Evolutionary conservation across 176 grass and related monocot species (phyloP).

Genomic region (Raddia distichophylla): DNA sequence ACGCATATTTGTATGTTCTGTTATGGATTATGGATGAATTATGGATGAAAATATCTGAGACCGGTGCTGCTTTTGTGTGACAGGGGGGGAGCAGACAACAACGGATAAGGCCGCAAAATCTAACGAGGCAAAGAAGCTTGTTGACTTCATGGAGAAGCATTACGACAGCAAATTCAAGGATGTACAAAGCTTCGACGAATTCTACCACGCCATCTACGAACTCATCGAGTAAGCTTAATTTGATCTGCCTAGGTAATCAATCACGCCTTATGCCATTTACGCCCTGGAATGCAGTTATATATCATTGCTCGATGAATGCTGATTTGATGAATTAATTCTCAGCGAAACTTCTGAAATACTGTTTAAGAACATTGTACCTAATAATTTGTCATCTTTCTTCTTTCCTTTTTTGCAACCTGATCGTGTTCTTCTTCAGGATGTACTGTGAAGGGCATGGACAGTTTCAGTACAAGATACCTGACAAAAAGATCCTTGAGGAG

Average conservation of each 20-base stretch:
- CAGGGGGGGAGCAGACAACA: constrained; percentile 4
- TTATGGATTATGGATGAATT: too few relatives aligned
- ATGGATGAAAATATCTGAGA: neutral
- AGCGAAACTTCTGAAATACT: neutral
- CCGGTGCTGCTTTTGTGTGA: neutral
- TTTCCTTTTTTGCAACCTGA: neutral
- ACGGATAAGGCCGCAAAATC: constrained; percentile 8
- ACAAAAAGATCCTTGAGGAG: neutral
- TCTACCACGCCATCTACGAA: constrained; percentile 66
- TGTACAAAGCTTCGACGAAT: constrained; percentile 18
- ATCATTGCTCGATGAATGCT: neutral
- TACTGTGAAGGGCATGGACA: constrained; percentile 46
- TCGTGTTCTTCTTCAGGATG: constrained; percentile 36
- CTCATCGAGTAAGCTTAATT: constrained; percentile 61
- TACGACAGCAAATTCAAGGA: neutral
- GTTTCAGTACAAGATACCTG: constrained; percentile 58
- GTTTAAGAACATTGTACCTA: neutral
- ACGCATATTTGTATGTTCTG: too few relatives aligned
- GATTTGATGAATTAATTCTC: neutral
- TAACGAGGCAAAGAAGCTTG: neutral
- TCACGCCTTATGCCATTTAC: too few relatives aligned
- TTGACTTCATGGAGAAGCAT: neutral
- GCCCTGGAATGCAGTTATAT: too few relatives aligned
- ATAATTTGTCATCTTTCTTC: too few relatives aligned
- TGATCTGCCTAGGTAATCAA: too few relatives aligned